Conservation (phyloP, 257 asterid genomes). For the Nicotiana noctiflora region DNA sequence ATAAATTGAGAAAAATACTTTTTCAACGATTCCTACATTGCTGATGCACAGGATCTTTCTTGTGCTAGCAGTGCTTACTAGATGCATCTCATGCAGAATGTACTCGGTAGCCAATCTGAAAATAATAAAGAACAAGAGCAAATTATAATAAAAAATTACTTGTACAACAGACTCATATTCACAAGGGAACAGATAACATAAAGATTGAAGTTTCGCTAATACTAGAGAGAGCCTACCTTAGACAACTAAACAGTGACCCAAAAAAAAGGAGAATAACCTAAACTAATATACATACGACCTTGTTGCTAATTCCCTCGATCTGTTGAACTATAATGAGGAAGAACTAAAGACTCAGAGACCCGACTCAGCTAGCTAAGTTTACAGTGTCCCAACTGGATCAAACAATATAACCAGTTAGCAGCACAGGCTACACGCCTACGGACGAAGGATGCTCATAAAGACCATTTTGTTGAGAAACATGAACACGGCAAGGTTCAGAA, state of each 20-base stretch:
- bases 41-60: too few relatives aligned
- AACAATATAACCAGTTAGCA: slow-evolving; percentile 1
- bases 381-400: slow-evolving; percentile 9
- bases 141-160: too few relatives aligned
- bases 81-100: neutral
- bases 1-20: too few relatives aligned
- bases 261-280: neutral
- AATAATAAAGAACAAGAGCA: neutral
- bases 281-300: neutral
- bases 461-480: neutral
- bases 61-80: too few relatives aligned
- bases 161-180: neutral
- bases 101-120: neutral
- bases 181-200: neutral
- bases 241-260: neutral
- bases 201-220: neutral
- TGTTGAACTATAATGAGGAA: neutral
- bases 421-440: neutral
- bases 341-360: neutral
- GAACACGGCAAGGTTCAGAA: neutral
- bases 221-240: neutral
- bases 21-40: too few relatives aligned
- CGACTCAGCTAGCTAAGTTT: neutral
- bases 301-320: slow-evolving; percentile 9
- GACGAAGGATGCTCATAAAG: neutral